A percentile compares a stretch with the other conserved stretches of the same genome.
phyloP scores from a whole-genome alignment of 2,329 filamentous ascomycete genomes.

The Botrytis deweyae region DNA sequence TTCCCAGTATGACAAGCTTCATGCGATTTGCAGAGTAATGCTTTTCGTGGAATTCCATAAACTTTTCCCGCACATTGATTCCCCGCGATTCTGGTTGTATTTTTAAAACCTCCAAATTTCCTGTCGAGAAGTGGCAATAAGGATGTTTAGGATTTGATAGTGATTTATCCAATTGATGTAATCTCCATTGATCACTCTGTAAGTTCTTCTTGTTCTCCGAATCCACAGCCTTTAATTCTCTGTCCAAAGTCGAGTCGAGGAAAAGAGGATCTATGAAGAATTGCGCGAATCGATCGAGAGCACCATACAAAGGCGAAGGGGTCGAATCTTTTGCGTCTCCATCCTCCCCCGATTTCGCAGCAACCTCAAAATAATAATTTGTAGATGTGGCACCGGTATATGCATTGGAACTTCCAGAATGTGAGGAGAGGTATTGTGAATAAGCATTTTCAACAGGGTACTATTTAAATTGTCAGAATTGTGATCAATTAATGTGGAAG shows the following conservation, averaged over 20 bases:
- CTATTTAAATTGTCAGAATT: slow-evolving; percentile 42
- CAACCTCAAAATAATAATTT: slow-evolving; percentile 97
- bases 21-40: slow-evolving; percentile 75
- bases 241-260: slow-evolving; percentile 66
- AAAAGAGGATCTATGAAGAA: slow-evolving; percentile 74
- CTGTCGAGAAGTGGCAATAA: slow-evolving; percentile 72
- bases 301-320: slow-evolving; percentile 67
- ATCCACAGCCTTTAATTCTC: slow-evolving; percentile 70
- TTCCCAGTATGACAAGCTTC: slow-evolving; percentile 69
- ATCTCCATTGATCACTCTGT: slow-evolving; percentile 69
- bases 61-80: slow-evolving; percentile 68
- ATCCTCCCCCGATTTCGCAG: slow-evolving; percentile 73
- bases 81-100: slow-evolving; percentile 66
- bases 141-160: slow-evolving; percentile 68
- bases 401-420: slow-evolving; percentile 91
- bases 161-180: slow-evolving; percentile 70
- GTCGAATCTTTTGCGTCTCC: slow-evolving; percentile 55
- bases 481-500: slow-evolving; percentile 11
- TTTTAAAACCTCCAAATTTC: slow-evolving; percentile 68
- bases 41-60: slow-evolving; percentile 69
- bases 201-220: slow-evolving; percentile 81
- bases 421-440: slow-evolving; percentile 83
- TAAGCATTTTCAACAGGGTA: slow-evolving; percentile 96
- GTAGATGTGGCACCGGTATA: slow-evolving; percentile 93
- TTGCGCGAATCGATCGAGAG: slow-evolving; percentile 71